These are phyloP conservation scores for Cercophora newfieldiana DNA, from an alignment of 495 filamentous ascomycete species.

Conservation along the genomic window DNA sequence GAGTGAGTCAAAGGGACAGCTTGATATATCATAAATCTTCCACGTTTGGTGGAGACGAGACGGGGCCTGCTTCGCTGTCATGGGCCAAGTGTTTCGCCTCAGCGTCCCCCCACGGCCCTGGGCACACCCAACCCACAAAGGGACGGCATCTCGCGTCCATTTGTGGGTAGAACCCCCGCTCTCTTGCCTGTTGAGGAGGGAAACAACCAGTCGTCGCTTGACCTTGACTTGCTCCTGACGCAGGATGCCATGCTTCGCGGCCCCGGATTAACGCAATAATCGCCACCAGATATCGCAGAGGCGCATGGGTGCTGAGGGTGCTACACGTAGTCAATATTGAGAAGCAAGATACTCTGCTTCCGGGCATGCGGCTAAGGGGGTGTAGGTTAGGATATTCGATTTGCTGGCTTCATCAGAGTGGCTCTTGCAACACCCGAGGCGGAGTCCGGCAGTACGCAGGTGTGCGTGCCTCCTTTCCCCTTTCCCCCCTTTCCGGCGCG, in stretches of 20 bases:
- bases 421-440: background rate
- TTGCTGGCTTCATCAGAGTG: background rate
- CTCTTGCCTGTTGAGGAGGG: background rate
- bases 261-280: constrained; percentile 9
- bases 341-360: background rate
- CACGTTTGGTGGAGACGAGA: background rate
- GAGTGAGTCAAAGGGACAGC: background rate
- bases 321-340: constrained; percentile 10
- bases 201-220: background rate
- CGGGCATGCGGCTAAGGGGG: constrained; percentile 5
- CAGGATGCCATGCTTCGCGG: constrained; percentile 2
- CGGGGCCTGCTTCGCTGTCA: background rate
- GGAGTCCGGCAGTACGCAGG: background rate
- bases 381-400: background rate
- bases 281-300: background rate
- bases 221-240: background rate
- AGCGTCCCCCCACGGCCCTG: background rate
- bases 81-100: background rate
- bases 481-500: constrained; percentile 3
- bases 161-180: background rate
- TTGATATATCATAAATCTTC: background rate
- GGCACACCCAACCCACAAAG: background rate
- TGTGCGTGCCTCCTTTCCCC: no score
- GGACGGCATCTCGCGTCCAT: background rate
- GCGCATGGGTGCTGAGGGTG: background rate